Percentiles rank a stretch among this genome's conserved stretches.
Conservation (phyloP, 164 flowering plant genomes). For the Paratinospora sagittata region DNA sequence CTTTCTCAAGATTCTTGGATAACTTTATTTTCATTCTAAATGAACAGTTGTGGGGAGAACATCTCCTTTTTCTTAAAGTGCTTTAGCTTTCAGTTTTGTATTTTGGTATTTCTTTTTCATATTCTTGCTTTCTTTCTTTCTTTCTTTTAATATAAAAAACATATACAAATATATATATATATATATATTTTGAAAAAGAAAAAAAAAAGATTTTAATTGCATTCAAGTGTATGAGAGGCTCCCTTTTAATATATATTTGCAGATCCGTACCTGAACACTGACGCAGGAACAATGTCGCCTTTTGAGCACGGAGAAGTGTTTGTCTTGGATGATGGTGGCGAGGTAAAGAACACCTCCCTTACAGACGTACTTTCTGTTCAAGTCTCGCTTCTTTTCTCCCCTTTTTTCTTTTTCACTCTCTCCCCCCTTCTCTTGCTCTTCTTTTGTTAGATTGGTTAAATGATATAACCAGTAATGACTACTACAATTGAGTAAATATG, state of each 20-base stretch:
- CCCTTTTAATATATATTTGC: conserved; percentile 10
- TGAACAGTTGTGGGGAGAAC: too few species aligned
- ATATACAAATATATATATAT: too few species aligned
- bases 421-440: too few species aligned
- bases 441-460: too few species aligned
- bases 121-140: background rate
- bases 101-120: background rate
- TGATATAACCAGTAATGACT: too few species aligned
- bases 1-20: too few species aligned
- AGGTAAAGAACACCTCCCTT: conserved; percentile 44
- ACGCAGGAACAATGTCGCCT: conserved; percentile 99
- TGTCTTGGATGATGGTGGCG: conserved; percentile 95
- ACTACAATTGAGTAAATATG: too few species aligned
- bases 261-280: conserved; percentile 96
- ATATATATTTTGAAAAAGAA: too few species aligned
- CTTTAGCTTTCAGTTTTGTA: background rate
- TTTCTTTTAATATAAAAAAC: background rate
- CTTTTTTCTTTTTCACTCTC: too few species aligned
- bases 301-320: conserved; percentile 95
- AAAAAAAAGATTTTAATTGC: background rate
- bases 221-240: background rate
- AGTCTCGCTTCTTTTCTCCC: too few species aligned
- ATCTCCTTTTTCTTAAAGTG: background rate
- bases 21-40: too few species aligned
- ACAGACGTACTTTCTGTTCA: background rate